phyloP scores from a whole-genome alignment of 768 basidiomycete species.

The Botryobasidium botryosum region DNA sequence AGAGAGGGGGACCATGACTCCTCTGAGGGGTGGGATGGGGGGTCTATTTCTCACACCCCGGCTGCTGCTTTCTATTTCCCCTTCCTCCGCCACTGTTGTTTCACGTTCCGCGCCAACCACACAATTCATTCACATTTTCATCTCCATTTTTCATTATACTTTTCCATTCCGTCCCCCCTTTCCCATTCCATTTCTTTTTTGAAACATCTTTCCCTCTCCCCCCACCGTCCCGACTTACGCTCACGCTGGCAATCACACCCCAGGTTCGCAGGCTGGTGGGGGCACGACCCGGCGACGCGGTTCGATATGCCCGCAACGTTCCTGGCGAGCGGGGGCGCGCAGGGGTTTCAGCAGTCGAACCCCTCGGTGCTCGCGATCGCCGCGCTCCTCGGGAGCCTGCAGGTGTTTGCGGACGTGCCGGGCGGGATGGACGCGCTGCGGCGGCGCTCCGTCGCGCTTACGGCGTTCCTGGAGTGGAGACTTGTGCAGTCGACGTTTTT shows the following conservation, averaged over 20 bases:
- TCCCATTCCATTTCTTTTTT: slow-evolving; percentile 9
- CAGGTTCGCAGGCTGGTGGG: slow-evolving; percentile 97
- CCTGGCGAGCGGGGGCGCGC: slow-evolving; percentile 72
- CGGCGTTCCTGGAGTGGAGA: slow-evolving; percentile 47
- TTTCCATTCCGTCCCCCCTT: no score
- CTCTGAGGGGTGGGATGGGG: no score
- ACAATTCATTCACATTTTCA: slow-evolving; percentile 1
- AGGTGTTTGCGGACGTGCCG: slow-evolving; percentile 43
- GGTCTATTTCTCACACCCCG: background rate
- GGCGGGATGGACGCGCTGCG: slow-evolving; percentile 59
- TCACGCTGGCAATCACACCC: background rate
- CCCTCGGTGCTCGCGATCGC: slow-evolving; percentile 68
- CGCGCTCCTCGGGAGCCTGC: slow-evolving; percentile 67
- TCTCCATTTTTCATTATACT: slow-evolving; percentile 5
- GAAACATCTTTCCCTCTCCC: slow-evolving; percentile 11
- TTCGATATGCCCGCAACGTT: slow-evolving; percentile 82
- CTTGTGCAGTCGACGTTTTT: slow-evolving; percentile 49
- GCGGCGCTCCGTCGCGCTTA: slow-evolving; percentile 52
- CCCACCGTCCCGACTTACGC: slow-evolving; percentile 9
- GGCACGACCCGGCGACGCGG: slow-evolving; percentile 70
- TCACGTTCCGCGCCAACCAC: background rate
- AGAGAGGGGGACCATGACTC: no score
- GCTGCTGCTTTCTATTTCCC: background rate
- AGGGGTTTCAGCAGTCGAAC: slow-evolving; percentile 94
- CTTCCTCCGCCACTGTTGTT: background rate